These are phyloP conservation scores for Fusarium oxysporum DNA, from an alignment of 2,329 filamentous ascomycete species.

Conservation along the genomic window DNA sequence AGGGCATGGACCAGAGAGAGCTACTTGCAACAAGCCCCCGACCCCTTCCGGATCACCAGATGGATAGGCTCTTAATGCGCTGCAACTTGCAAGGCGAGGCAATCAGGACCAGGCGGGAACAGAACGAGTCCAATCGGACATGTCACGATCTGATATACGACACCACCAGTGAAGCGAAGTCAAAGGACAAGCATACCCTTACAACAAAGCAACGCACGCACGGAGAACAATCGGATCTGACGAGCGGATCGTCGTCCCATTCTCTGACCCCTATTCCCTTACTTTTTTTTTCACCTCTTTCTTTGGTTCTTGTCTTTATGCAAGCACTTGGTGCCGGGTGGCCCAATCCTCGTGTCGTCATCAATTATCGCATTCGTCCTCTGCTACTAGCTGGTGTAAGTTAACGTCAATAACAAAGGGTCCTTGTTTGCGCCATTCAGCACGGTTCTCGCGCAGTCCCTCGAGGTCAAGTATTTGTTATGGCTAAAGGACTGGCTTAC, in stretches of 20 bases:
- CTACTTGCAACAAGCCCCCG: slow-evolving; percentile 7
- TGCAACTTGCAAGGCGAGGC: slow-evolving; percentile 4
- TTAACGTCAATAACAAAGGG: slow-evolving; percentile 17
- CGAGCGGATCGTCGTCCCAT: slow-evolving; percentile 16
- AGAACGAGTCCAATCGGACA: slow-evolving; percentile 14
- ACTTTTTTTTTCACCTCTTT: background rate
- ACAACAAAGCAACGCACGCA: slow-evolving; percentile 29
- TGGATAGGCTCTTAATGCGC: slow-evolving; percentile 15
- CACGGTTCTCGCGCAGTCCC: slow-evolving; percentile 11
- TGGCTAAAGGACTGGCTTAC: background rate
- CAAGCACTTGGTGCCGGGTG: slow-evolving; percentile 10
- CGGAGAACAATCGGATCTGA: slow-evolving; percentile 25
- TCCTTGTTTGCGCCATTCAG: slow-evolving; percentile 1
- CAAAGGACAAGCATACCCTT: slow-evolving; percentile 27
- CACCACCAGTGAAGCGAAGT: slow-evolving; percentile 4
- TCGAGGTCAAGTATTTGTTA: background rate
- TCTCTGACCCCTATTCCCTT: slow-evolving; percentile 20
- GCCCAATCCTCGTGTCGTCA: slow-evolving; percentile 26
- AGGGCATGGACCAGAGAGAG: slow-evolving; percentile 17
- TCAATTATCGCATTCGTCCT: slow-evolving; percentile 9
- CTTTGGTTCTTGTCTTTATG: slow-evolving; percentile 6
- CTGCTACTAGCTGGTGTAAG: background rate
- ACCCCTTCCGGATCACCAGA: slow-evolving; percentile 17
- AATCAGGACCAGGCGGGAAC: slow-evolving; percentile 10
- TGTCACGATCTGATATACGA: slow-evolving; percentile 10